Conservation (phyloP, 1,284 basidiomycete species). For the Tranzscheliella williamsii region DNA sequence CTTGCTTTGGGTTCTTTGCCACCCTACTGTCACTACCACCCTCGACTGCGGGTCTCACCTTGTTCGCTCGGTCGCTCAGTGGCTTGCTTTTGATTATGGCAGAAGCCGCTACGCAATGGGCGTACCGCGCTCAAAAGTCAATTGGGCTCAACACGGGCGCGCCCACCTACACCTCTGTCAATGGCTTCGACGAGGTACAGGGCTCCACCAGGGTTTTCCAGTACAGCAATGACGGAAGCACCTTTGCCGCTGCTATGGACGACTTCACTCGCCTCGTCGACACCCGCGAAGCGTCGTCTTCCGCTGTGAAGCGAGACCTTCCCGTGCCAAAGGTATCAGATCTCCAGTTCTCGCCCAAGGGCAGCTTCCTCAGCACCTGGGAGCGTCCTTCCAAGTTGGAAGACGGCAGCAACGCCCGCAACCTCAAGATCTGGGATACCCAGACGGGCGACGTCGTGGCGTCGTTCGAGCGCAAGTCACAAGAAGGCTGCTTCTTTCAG, state of each 20-base stretch:
- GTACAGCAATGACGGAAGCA: slow-evolving; percentile 84
- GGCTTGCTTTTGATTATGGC: neutral
- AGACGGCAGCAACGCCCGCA: slow-evolving; percentile 76
- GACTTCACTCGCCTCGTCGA: slow-evolving; percentile 77
- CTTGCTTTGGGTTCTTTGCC: no score
- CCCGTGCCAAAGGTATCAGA: slow-evolving; percentile 75
- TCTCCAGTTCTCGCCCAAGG: slow-evolving; percentile 86
- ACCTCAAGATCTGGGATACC: slow-evolving; percentile 80
- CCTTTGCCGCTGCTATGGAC: slow-evolving; percentile 81
- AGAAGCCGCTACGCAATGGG: slow-evolving; percentile 42
- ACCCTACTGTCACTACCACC: no score
- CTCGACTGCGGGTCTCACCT: no score
- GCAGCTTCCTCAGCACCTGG: slow-evolving; percentile 90
- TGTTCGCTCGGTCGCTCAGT: no score
- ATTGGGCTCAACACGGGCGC: slow-evolving; percentile 81
- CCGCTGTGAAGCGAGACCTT: slow-evolving; percentile 42
- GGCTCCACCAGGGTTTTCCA: slow-evolving; percentile 73
- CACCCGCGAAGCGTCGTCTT: slow-evolving; percentile 52
- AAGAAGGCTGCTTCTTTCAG: slow-evolving; percentile 75
- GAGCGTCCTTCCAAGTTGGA: slow-evolving; percentile 80
- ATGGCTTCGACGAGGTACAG: slow-evolving; percentile 70
- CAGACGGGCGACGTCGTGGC: slow-evolving; percentile 79
- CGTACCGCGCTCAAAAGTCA: slow-evolving; percentile 84
- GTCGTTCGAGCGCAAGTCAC: slow-evolving; percentile 79
- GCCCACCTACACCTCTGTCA: slow-evolving; percentile 73